phyloP scores from a whole-genome alignment of 176 grass and related monocot genomes.

The Bothriochloa decipiens region DNA sequence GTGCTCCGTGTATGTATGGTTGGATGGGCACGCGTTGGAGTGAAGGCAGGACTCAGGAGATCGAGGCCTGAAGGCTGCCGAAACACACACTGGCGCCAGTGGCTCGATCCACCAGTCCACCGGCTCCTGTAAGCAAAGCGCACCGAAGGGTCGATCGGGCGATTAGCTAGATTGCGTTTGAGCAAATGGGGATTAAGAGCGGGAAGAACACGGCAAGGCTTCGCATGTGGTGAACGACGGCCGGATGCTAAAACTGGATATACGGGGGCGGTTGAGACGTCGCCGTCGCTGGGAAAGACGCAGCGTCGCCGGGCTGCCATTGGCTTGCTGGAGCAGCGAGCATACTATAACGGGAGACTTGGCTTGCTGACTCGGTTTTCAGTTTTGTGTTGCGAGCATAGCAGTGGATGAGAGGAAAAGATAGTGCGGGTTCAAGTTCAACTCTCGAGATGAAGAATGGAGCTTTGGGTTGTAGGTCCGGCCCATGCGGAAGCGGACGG shows the following conservation, averaged over 20 bases:
- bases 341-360: conserved; percentile 20
- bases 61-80: background rate
- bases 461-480: background rate
- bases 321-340: conserved; percentile 19
- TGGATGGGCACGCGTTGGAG: conserved; percentile 52
- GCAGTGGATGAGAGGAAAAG: background rate
- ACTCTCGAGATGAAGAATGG: no score
- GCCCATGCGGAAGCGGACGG: background rate
- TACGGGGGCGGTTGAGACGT: background rate
- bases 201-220: conserved; percentile 36
- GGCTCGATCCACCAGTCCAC: background rate
- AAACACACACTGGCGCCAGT: conserved; percentile 27
- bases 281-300: background rate
- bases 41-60: conserved; percentile 57
- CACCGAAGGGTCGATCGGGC: background rate
- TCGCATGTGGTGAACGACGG: background rate
- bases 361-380: background rate
- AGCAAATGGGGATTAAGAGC: conserved; percentile 35
- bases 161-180: background rate
- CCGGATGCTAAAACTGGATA: conserved; percentile 1
- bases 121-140: background rate
- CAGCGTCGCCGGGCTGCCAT: background rate
- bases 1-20: background rate
- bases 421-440: no score
- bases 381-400: background rate